Percentiles rank a stretch among this genome's conserved stretches.
Evolutionary conservation across 2,329 filamentous ascomycete species (phyloP).

Genomic region (Fusarium annulatum): DNA sequence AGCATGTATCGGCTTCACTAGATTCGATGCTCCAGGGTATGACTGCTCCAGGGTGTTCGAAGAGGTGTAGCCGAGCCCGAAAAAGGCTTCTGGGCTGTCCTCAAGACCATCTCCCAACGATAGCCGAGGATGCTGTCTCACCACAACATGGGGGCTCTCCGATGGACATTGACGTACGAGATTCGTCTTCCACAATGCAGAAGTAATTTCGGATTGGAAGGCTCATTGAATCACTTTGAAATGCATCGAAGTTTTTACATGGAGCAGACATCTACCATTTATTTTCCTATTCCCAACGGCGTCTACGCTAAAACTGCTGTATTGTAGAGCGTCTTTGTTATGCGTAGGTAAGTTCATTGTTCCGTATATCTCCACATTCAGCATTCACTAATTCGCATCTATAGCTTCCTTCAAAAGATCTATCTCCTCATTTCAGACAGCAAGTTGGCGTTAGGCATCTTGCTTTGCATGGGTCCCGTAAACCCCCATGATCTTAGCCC

Average conservation of each 20-base stretch:
- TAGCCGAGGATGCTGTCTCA: neutral
- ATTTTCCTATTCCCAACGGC: neutral
- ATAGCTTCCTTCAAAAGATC: neutral
- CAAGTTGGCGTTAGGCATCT: neutral
- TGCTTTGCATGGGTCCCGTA: neutral
- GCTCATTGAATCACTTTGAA: neutral
- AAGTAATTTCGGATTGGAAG: neutral
- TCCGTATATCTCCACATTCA: neutral
- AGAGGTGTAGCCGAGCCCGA: no score
- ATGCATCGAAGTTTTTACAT: neutral
- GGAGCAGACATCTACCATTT: neutral
- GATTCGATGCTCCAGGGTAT: fast-evolving
- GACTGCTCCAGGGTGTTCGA: neutral
- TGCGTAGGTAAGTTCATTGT: neutral
- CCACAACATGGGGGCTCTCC: neutral
- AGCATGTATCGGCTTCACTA: neutral
- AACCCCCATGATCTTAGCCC: neutral
- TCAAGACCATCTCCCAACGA: neutral
- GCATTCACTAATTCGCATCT: neutral
- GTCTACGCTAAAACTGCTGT: neutral
- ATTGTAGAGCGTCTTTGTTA: neutral
- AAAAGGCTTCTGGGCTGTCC: neutral
- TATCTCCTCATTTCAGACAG: neutral
- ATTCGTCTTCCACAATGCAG: neutral
- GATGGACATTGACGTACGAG: neutral